Conservation (phyloP, 202 grass and related monocot species). For the Dendrocalamus latiflorus region DNA sequence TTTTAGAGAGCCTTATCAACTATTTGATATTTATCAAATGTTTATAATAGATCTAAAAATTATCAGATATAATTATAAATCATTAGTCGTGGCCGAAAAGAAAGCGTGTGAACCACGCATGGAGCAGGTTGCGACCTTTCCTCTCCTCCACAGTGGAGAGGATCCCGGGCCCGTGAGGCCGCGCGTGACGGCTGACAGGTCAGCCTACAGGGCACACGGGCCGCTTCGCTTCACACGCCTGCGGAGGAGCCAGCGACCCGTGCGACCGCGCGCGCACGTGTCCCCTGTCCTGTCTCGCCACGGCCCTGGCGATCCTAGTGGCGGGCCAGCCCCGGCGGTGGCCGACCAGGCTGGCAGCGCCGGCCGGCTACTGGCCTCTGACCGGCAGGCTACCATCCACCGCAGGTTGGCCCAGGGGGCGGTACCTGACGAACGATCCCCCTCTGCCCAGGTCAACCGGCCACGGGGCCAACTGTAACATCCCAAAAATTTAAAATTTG, state of each 20-base stretch:
- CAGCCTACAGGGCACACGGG: neutral
- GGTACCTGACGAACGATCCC: conserved; percentile 5
- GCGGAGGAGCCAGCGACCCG: no score
- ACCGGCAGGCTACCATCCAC: conserved; percentile 52
- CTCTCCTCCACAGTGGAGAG: neutral
- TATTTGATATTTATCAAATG: no score
- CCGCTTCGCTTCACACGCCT: neutral
- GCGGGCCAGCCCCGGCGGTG: neutral
- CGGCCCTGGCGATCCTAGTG: neutral
- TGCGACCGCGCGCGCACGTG: conserved; percentile 10
- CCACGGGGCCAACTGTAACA: conserved; percentile 15
- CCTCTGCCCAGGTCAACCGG: conserved; percentile 31
- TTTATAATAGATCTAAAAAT: fast-evolving
- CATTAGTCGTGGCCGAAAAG: no score
- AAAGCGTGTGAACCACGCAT: neutral
- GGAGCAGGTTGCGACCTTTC: neutral
- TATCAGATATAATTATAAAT: no score
- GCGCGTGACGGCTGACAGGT: conserved; percentile 32
- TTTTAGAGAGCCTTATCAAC: no score
- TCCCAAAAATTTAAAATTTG: no score
- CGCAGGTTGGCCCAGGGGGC: neutral
- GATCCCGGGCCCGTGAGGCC: neutral
- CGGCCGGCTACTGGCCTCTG: conserved; percentile 25
- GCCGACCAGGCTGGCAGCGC: conserved; percentile 9
- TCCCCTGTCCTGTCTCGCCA: neutral